These are phyloP conservation scores for Balamuthia mandrillaris DNA, from an alignment of 208 protist genomes.

Conservation along the genomic window DNA sequence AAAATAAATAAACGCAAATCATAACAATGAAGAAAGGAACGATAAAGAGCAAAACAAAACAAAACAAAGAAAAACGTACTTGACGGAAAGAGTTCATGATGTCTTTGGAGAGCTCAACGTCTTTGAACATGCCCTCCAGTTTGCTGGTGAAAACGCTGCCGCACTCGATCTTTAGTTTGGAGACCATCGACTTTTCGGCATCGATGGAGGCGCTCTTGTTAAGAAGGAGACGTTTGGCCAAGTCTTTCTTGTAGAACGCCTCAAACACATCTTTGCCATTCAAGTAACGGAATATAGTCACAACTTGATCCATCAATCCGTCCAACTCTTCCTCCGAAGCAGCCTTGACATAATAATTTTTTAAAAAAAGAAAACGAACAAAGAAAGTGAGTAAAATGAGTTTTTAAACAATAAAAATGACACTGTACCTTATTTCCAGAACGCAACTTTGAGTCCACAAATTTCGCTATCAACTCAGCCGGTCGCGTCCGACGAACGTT, in stretches of 20 bases:
- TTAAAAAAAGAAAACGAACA: neutral
- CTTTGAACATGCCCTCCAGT: slow-evolving; percentile 93
- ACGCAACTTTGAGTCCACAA: slow-evolving; percentile 82
- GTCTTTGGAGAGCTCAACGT: slow-evolving; percentile 73
- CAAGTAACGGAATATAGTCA: slow-evolving; percentile 83
- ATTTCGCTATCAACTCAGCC: slow-evolving; percentile 81
- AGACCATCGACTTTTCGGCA: slow-evolving; percentile 85
- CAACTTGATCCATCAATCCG: slow-evolving; percentile 51
- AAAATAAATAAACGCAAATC: neutral
- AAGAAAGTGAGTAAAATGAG: neutral
- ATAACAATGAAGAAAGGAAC: neutral
- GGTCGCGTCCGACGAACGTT: slow-evolving; percentile 78
- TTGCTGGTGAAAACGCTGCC: slow-evolving; percentile 87
- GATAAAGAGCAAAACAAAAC: neutral
- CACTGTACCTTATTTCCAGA: slow-evolving; percentile 61
- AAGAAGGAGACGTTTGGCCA: slow-evolving; percentile 86
- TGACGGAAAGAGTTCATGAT: slow-evolving; percentile 55
- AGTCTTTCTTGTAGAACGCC: slow-evolving; percentile 89
- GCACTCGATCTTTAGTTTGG: slow-evolving; percentile 86
- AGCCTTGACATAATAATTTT: slow-evolving; percentile 51
- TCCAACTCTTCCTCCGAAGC: slow-evolving; percentile 68
- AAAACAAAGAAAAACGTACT: neutral
- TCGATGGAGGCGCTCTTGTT: slow-evolving; percentile 75
- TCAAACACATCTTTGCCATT: slow-evolving; percentile 91
- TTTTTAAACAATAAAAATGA: neutral